Evolutionary conservation across 768 basidiomycete genomes (phyloP), one percentile per base, ranked within the genome.

Genomic region (Boletus rubescentipes): DNA sequence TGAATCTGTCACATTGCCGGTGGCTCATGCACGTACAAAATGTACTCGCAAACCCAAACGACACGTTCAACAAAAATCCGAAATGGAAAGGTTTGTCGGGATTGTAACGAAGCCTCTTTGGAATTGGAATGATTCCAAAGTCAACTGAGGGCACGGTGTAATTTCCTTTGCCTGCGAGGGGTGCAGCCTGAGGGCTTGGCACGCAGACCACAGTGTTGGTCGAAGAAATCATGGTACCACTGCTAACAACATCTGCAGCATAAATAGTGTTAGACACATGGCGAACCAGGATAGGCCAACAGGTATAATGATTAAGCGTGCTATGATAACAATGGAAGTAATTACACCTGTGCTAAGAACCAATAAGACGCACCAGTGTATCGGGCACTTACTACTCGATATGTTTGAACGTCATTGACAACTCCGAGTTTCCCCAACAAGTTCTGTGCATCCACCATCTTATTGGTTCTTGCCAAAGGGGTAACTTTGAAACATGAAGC

Each of bases 61-160:
- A 73, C 11, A 75, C 60, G 55, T 87, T 87, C 34, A 84, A 63
- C 40, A 77, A 32, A 10, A 81, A 46, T 4, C 80, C 79, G 58
- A 86, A 85, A 51, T 79, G 70, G 35, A 78, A 78, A 1, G 81
- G 80, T 16, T 70, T 76, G 5, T 74, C 58, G 12, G 80, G 75
- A 62, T 83, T 68, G 55, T 83, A 83, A 46, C 77, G 80, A 5
- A 85, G 69, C 35, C 73, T 67, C 57, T 68, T 72, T 0, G 88
- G 87, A 30, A 89, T 85, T 0, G 85, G 86, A 9, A 89, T 57
- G 54, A 89, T 72, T 14, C 81, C 79, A 61, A 87, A 84, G 60
- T 89, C 86, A 46, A 68, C 77, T 2, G 59, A 46, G 1, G 57
- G 41, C 18, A 41, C 20, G 2, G 37, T 30, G 16, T 18, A 18